A percentile compares a stretch with the other conserved stretches of the same genome.
Conservation (phyloP, 179 eudicot species). For the Corrigiola litoralis region DNA sequence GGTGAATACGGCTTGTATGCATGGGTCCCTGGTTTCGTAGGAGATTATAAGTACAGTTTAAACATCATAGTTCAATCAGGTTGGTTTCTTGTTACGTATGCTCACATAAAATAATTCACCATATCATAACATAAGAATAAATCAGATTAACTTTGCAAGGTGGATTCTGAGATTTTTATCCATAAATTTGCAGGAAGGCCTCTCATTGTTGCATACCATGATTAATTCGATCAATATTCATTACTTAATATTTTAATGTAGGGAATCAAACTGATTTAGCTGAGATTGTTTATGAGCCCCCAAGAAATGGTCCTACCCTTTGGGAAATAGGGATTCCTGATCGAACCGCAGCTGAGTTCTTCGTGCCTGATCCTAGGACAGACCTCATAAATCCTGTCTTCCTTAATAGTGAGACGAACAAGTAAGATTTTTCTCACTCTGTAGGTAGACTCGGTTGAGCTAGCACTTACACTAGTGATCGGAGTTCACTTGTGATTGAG, state of each 20-base stretch:
- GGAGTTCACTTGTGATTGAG: too few relatives aligned
- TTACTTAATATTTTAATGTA: slow-evolving; percentile 5
- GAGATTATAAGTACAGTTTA: slow-evolving; percentile 28
- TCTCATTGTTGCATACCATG: not conserved
- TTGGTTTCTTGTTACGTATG: not conserved
- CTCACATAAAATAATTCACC: too few relatives aligned
- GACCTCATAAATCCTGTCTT: slow-evolving; percentile 17
- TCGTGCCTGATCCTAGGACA: slow-evolving; percentile 32
- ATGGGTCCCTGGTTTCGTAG: slow-evolving; percentile 46
- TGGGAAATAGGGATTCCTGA: slow-evolving; percentile 51
- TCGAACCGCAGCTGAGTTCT: slow-evolving; percentile 58
- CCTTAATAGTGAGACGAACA: slow-evolving; percentile 10
- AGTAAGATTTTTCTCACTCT: slow-evolving; percentile 3
- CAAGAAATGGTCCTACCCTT: slow-evolving; percentile 39
- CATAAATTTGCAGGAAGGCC: too few relatives aligned
- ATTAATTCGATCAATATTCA: not conserved
- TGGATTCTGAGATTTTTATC: not conserved
- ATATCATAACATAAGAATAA: not conserved
- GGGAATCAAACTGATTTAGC: slow-evolving; percentile 21
- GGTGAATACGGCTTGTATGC: slow-evolving; percentile 39
- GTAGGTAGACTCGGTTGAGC: too few relatives aligned
- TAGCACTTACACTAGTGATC: too few relatives aligned
- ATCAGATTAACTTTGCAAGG: not conserved
- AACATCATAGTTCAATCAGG: slow-evolving; percentile 35
- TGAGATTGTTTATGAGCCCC: slow-evolving; percentile 22